Evolutionary conservation across 805 yeast species (phyloP), one percentile per base, ranked within the genome.

Genomic region (Metschnikowia henanensis): DNA sequence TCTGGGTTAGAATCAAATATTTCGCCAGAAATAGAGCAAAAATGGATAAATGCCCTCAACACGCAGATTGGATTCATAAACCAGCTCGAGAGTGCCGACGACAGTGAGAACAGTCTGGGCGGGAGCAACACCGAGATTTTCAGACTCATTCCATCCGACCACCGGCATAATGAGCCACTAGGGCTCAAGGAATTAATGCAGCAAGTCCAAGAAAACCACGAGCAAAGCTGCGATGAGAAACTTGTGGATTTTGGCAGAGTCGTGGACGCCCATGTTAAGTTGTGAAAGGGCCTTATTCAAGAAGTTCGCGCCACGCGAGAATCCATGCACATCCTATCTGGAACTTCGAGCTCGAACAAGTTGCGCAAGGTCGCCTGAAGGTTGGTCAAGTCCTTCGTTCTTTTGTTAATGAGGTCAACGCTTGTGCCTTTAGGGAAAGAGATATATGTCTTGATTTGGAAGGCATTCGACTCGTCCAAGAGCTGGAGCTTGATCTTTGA

Each of bases 311-410:
- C 51, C 23, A 85, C 73, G 52, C 96, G 75, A 1, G 91, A 80
- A 60, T 90, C 96, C 89, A 90, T 87, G 20, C 75, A 70, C 58
- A 79, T 80, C 49, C 96, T 73, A 57, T 87, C 94, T 5, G 96
- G 95, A 25, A 86, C 77, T 16, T 72, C 79, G 36, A 91, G 70
- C 36, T 80, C 79, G 7, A 91, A 73, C 38, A 89, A 68, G 12
- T 90, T 90, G 44, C 73, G 67, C 47, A 91, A 66, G 39, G 83
- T 87, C 16, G 70, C 79, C 61, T 87, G 87, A 30, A 89, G 65
- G 35, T 65, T 69, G 36, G 80, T 66, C 50, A 91, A 66, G 42
- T 83, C 82, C 45, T 77, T 78, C 4, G 83, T 79, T 1, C 89
- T 87, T 43, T 75, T 75, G 43, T 79, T 80, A 7, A 86, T 79